Conservation (phyloP, 805 yeast species). For the Pichia heedii region DNA sequence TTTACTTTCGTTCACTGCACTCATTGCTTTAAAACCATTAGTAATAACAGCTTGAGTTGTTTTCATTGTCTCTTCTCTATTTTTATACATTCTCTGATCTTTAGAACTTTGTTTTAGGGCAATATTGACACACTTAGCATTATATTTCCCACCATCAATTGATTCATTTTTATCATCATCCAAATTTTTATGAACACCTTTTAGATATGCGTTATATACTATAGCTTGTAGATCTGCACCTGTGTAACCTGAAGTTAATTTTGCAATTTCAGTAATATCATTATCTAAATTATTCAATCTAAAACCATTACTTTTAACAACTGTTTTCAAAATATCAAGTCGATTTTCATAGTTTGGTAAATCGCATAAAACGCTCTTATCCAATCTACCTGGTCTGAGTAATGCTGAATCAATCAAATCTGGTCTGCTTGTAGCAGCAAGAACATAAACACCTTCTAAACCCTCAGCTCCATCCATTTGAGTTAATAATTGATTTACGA, state of each 20-base stretch:
- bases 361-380: conserved; percentile 84
- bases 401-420: conserved; percentile 93
- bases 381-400: conserved; percentile 91
- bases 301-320: conserved; percentile 52
- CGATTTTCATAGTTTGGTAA: conserved; percentile 70
- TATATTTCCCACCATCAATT: conserved; percentile 2
- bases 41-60: conserved; percentile 14
- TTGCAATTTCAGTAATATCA: conserved; percentile 42
- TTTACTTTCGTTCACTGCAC: conserved; percentile 19
- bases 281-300: conserved; percentile 39
- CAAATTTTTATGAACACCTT: conserved; percentile 69
- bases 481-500: conserved; percentile 91
- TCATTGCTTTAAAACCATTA: not conserved
- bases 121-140: not conserved
- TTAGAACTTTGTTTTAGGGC: no score
- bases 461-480: conserved; percentile 99
- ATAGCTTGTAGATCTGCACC: conserved; percentile 95
- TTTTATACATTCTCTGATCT: not conserved
- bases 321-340: conserved; percentile 55
- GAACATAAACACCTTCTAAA: conserved; percentile 87
- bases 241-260: conserved; percentile 63
- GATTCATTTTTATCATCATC: conserved; percentile 27
- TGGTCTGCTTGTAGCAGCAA: conserved; percentile 95
- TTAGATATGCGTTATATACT: conserved; percentile 82
- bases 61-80: conserved; percentile 12